Percentiles rank a stretch among this genome's conserved stretches.
These are phyloP conservation scores for Microdochium nivale DNA, from an alignment of 2,329 filamentous ascomycete genomes.

Conservation along the genomic window DNA sequence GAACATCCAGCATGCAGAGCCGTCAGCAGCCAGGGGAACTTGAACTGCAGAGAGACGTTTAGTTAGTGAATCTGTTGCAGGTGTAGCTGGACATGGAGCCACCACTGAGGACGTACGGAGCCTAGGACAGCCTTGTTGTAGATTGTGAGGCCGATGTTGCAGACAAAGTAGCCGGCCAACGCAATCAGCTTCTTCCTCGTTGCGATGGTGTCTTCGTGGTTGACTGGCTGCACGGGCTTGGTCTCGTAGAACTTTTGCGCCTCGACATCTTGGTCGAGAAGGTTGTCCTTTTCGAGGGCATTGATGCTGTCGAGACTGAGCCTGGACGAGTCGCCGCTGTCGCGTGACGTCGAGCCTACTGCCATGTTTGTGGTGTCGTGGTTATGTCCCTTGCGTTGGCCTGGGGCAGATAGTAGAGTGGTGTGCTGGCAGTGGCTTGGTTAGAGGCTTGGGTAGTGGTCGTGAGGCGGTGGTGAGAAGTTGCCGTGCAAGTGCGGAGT, in stretches of 20 bases:
- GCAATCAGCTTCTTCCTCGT: constrained; percentile 2
- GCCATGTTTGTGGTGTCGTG: background rate
- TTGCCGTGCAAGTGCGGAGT: no score
- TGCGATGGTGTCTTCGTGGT: constrained; percentile 3
- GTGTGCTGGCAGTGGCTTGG: no score
- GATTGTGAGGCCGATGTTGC: constrained; percentile 40
- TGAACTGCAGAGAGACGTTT: constrained; percentile 29
- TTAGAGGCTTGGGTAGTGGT: no score
- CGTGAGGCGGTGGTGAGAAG: no score
- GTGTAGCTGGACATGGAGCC: background rate
- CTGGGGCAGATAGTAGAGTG: no score
- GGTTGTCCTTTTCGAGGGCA: background rate
- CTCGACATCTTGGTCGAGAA: background rate
- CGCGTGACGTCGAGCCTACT: background rate
- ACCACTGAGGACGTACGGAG: constrained; percentile 30
- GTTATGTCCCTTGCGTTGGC: no score
- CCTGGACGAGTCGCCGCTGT: background rate
- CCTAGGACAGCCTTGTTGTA: constrained; percentile 52
- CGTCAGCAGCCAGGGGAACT: constrained; percentile 53
- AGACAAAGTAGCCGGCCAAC: constrained; percentile 42
- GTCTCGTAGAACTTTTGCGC: background rate
- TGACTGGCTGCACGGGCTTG: background rate
- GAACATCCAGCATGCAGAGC: constrained; percentile 49
- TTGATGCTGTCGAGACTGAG: background rate
- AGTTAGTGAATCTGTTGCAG: constrained; percentile 2